These are phyloP conservation scores for Maudiozyma serrabonitensis DNA, from an alignment of 805 yeast genomes.

Conservation along the genomic window DNA sequence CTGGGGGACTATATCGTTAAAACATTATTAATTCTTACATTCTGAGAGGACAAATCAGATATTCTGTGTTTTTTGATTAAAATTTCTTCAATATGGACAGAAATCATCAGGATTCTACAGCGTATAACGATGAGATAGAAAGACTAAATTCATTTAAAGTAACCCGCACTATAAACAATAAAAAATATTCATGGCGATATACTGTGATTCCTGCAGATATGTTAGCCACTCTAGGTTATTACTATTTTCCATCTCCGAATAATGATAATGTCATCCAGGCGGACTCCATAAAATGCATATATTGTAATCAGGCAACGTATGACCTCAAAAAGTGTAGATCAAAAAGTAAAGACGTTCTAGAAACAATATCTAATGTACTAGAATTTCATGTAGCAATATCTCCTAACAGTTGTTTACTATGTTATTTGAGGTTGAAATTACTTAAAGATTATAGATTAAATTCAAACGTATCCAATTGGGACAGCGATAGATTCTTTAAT, in stretches of 20 bases:
- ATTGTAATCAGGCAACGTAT: slow-evolving; percentile 14
- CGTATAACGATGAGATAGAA: neutral
- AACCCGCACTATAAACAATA: slow-evolving; percentile 4
- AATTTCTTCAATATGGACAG: neutral
- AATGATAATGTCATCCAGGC: slow-evolving; percentile 8
- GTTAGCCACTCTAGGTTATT: slow-evolving; percentile 23
- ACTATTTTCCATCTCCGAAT: slow-evolving; percentile 14
- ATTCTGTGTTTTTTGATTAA: neutral
- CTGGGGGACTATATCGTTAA: no score
- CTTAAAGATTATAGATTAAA: slow-evolving; percentile 18
- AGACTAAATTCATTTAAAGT: slow-evolving; percentile 1
- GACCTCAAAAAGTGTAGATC: slow-evolving; percentile 20
- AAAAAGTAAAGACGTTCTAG: slow-evolving; percentile 14
- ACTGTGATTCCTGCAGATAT: slow-evolving; percentile 22
- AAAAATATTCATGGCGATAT: slow-evolving; percentile 24
- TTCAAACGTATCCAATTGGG: slow-evolving; percentile 14
- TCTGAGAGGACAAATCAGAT: no score
- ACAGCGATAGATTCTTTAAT: slow-evolving; percentile 13
- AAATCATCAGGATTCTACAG: neutral
- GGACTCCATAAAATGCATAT: slow-evolving; percentile 20
- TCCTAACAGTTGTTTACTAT: slow-evolving; percentile 10
- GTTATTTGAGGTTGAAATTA: slow-evolving; percentile 11
- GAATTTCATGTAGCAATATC: slow-evolving; percentile 12
- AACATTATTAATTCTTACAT: no score
- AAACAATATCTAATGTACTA: slow-evolving; percentile 20